Evolutionary conservation across 768 basidiomycete species (phyloP).

Genomic region (Mycena rosella): DNA sequence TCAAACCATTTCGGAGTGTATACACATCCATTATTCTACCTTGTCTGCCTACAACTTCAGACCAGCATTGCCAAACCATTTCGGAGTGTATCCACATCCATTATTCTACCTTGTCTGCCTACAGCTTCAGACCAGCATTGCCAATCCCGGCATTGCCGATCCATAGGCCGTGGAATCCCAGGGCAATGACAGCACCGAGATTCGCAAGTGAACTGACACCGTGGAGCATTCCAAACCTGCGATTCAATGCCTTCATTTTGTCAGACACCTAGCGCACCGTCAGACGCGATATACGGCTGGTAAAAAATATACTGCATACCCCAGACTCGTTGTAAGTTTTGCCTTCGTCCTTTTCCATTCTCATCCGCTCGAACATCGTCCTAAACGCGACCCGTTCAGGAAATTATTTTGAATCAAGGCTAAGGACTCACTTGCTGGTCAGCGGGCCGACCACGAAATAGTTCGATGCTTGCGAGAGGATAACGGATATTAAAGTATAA

Average conservation of each 20-base stretch:
- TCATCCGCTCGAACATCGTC: constrained; percentile 82
- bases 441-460: constrained; percentile 78
- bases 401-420: not conserved
- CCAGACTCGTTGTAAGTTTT: constrained; percentile 73
- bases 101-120: constrained; percentile 35
- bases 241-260: constrained; percentile 78
- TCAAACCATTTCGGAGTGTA: too few relatives aligned
- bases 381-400: constrained; percentile 49
- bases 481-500: constrained; percentile 64
- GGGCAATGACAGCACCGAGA: constrained; percentile 67
- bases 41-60: constrained; percentile 52
- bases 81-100: too few relatives aligned
- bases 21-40: too few relatives aligned
- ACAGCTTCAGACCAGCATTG: constrained; percentile 61
- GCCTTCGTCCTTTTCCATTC: constrained; percentile 80
- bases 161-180: constrained; percentile 79
- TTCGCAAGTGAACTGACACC: constrained; percentile 79
- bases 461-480: constrained; percentile 69
- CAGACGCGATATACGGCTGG: constrained; percentile 7
- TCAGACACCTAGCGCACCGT: constrained; percentile 64
- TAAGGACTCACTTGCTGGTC: constrained; percentile 69
- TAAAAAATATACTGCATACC: constrained; percentile 55
- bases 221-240: constrained; percentile 75
- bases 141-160: constrained; percentile 74
- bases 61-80: too few relatives aligned